Evolutionary conservation across 306 rosid genomes (phyloP), one percentile per base, ranked within the genome.

Genomic region (Vicia faba): DNA sequence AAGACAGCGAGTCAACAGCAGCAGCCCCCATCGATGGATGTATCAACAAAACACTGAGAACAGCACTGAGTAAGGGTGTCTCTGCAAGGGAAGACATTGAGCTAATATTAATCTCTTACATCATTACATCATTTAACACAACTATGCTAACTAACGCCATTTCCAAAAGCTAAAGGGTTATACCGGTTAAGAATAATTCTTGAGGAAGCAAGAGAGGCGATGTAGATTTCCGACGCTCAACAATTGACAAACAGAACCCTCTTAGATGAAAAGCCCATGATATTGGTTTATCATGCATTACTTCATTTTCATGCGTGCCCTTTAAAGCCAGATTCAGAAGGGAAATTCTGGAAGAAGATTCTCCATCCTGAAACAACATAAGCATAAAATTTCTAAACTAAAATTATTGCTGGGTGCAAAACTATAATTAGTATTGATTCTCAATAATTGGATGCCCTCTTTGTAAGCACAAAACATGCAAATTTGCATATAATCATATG

Each of bases 201-300:
- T 93, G 95, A 66, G 83, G 53, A 61, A 72, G 79, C 55, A 79
- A 65, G 65, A 86, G 87, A 39, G 84, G 83, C 58, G 73, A 61
- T 49, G 76, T 68, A 51, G 90, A 83, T 77, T 93, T 93, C 53
- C 80, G 78, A 74, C 75, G 86, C 71, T 85, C 83, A 75, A 83
- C 79, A 72, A 88, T 71, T 44, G 90, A 83, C 58, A 70, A 76
- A 71, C 88, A 86, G 75, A 80, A 84, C 45, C 75, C 81, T 74
- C 78, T 84, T 61, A 93, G 63, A 74, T 77, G 81, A 76, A 88
- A 86, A 67, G 79, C 69, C 97, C 98, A 93, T 63, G 78, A 84
- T 33, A 71, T 66, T 46, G 88, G 83, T 50, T 39, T 50, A 62
- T 74, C 74, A 19, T 56, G 49, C 80, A 77, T 81, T 53, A 70